These are phyloP conservation scores for Boletus insuetus DNA, from an alignment of 768 basidiomycete species.

Conservation along the genomic window DNA sequence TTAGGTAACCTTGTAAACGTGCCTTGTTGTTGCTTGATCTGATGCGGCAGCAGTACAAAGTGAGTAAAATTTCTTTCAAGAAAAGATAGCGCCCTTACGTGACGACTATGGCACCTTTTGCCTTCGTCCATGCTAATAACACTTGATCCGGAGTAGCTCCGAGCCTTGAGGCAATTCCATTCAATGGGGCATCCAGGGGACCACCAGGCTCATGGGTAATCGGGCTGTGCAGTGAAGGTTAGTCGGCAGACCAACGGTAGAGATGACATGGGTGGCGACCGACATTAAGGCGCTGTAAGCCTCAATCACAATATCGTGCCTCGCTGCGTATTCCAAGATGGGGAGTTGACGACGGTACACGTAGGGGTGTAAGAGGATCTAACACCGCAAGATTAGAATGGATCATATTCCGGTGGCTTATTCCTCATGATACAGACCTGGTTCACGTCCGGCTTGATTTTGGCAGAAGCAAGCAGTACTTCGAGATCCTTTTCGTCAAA, in stretches of 20 bases:
- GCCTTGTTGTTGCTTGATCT: conserved; percentile 65
- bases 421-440: conserved; percentile 42
- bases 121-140: conserved; percentile 68
- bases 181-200: conserved; percentile 59
- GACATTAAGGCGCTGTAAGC: conserved; percentile 70
- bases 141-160: conserved; percentile 61
- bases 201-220: conserved; percentile 60
- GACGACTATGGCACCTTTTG: conserved; percentile 63
- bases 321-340: conserved; percentile 54
- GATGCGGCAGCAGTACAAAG: neutral
- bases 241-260: neutral
- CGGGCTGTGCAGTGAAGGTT: conserved; percentile 40
- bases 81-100: conserved; percentile 40
- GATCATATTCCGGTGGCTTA: neutral
- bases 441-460: conserved; percentile 64
- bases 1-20: conserved; percentile 65
- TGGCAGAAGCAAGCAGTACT: conserved; percentile 53
- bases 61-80: neutral
- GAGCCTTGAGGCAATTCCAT: conserved; percentile 49
- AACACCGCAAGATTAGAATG: neutral
- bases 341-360: conserved; percentile 52
- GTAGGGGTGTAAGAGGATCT: conserved; percentile 76
- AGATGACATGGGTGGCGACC: conserved; percentile 14
- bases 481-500: conserved; percentile 55
- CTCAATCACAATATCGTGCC: conserved; percentile 64